A percentile compares a stretch with the other conserved stretches of the same genome.
phyloP scores from a whole-genome alignment of 2,329 filamentous ascomycete species.

The Chaetomiaceae sp. region DNA sequence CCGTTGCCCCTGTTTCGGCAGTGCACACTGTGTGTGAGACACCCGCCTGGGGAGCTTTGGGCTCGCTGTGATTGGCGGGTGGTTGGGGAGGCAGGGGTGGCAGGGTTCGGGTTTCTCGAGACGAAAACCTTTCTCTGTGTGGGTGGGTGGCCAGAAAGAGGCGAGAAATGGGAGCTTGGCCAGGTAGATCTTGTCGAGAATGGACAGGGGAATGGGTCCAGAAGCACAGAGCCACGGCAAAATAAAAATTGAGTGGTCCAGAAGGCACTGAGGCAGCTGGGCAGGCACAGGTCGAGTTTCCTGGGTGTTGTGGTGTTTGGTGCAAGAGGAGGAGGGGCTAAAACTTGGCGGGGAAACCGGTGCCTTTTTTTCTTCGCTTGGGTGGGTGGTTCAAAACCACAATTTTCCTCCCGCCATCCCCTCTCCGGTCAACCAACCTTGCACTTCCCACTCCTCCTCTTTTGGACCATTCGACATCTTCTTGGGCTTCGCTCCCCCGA shows the following conservation, averaged over 20 bases:
- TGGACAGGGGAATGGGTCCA: not conserved
- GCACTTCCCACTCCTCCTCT: conserved; percentile 17
- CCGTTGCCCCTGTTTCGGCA: too few relatives aligned
- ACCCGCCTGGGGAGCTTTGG: not conserved
- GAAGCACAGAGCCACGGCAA: conserved; percentile 3
- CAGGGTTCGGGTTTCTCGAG: not conserved
- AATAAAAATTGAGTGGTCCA: conserved; percentile 15
- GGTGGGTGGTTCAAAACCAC: conserved; percentile 26
- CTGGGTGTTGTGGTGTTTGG: not conserved
- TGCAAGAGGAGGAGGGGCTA: conserved; percentile 22
- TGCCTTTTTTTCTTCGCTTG: conserved; percentile 26
- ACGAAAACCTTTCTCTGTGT: conserved; percentile 2
- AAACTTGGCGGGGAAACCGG: conserved; percentile 24
- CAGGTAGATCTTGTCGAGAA: not conserved
- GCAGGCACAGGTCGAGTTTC: conserved; percentile 13
- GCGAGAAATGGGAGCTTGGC: not conserved
- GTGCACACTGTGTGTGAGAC: too few relatives aligned
- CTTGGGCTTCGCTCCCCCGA: conserved; percentile 27
- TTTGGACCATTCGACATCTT: conserved; percentile 24
- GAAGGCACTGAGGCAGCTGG: too few relatives aligned
- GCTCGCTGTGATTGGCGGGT: not conserved
- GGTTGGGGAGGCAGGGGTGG: not conserved
- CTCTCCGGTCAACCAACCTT: conserved; percentile 23
- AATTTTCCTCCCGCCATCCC: conserved; percentile 28
- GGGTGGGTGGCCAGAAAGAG: not conserved